These are phyloP conservation scores for Thraustochytrium striatum DNA, from an alignment of 352 stramenopile genomes.

Conservation along the genomic window DNA sequence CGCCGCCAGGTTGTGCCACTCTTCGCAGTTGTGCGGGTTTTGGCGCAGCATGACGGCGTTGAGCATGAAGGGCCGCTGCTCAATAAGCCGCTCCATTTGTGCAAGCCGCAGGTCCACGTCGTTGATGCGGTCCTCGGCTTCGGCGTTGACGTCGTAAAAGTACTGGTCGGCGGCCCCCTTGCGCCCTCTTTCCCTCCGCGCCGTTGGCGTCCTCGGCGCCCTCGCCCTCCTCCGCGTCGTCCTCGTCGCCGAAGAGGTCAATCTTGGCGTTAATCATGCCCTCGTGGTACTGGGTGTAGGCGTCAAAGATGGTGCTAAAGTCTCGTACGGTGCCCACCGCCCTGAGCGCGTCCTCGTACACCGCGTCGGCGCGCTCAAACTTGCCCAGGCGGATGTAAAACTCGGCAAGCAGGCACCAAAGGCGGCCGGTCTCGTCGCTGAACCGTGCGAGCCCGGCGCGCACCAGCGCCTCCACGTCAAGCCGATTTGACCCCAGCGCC, in stretches of 20 bases:
- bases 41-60: conserved; percentile 93
- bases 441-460: conserved; percentile 83
- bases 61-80: conserved; percentile 85
- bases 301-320: conserved; percentile 98
- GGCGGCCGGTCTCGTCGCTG: conserved; percentile 89
- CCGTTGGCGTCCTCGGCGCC: conserved; percentile 63
- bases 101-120: conserved; percentile 74
- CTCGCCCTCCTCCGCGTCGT: conserved; percentile 56
- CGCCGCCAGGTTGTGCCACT: conserved; percentile 93
- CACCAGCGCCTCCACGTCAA: conserved; percentile 93
- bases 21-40: conserved; percentile 95
- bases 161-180: background rate
- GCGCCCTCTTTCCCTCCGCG: background rate
- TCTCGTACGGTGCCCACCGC: conserved; percentile 80
- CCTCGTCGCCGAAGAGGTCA: conserved; percentile 58
- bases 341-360: conserved; percentile 65
- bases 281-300: conserved; percentile 97
- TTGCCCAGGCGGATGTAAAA: conserved; percentile 93
- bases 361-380: conserved; percentile 90
- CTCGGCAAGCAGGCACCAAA: conserved; percentile 95
- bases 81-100: conserved; percentile 83
- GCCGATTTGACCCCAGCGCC: conserved; percentile 51
- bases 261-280: conserved; percentile 92
- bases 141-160: conserved; percentile 28
- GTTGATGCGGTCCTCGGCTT: conserved; percentile 53